Base-by-base conservation (phyloP, 306 rosid genomes). In the Cercis canadensis region DNA sequence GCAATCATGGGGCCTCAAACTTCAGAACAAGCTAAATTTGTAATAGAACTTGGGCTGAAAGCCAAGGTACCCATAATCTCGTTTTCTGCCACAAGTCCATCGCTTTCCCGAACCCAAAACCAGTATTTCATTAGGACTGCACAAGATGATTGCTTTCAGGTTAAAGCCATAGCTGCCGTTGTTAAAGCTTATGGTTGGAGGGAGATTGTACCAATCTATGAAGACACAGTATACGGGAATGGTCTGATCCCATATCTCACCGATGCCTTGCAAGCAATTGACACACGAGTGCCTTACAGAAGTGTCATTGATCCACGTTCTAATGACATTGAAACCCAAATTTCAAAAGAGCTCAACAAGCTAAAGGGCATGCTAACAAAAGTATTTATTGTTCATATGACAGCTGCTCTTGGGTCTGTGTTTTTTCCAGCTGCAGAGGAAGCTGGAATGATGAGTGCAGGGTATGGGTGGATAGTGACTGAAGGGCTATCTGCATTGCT, bases 361-460 rank as follows among this genome's bases (percentile, higher is more conserved):
- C 8, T 85, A 5, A 80, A 18, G 72, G 17, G 0, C 7, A 33
- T 2, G 46, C 4, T 10, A 9, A 59, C 76, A 12, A 75, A 54
- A 46, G 41, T 85, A 8, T 75, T 81, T 19, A 8, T 85, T n/a
- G 80, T 78, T 33, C 89, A 85, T 58, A 63, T 75, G 89, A 58
- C 13, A 1, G 58, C 73, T 67, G 11, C 18, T 0, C 41, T 67
- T 8, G 84, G 82, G 6, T 49, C 69, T 0, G 47, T 47, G n/a
- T 57, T 85, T 10, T 85, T 85, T 47, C 5, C 6, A 24, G 63
- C 52, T 11, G 86, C 81, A 3, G 41, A 72, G 8, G 44, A 75
- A 0, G 73, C 56, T 1, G 76, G 78, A 41, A 85, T 78, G 86
- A 62, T 81, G 80, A 69, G 3, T 2, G 66, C 57, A 50, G 84